Base-by-base conservation (phyloP, 768 basidiomycete genomes). In the Rhodocollybia butyracea region DNA sequence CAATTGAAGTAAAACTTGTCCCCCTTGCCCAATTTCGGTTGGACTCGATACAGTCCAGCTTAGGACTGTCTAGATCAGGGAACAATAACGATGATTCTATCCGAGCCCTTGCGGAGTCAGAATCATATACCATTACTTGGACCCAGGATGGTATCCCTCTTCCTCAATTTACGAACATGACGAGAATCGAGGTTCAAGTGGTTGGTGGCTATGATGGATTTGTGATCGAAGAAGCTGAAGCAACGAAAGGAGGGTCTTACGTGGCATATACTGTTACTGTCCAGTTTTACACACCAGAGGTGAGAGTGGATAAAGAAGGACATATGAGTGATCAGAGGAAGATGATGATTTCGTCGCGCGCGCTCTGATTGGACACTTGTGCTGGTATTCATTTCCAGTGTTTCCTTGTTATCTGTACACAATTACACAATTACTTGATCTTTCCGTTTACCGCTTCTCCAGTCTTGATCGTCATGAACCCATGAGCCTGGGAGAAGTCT, bases 81-180 rank as follows among this genome's bases (percentile, higher is more conserved):
- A 6, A 5, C 7, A 60, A 52, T n/a, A 57, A 64, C 19, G 66
- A 26, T 11, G 63, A n/a, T 8, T 10, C 41, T 43, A 32, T 53
- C 36, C 17, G 10, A 41, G 51, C 51, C 10, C 39, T 53, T 10
- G 51, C 39, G 2, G 39, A 50, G 26, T 11, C 27, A n/a, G 81
- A 84, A 64, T 76, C 74, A 51, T 88, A 86, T 61, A 70, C 71
- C 8, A 78, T 88, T 52, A 63, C 64, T 19, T 89, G 88, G 88
- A 65, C 64, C 29, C 80, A 72, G 57, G 74, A 85, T 58, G 81
- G 76, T 11, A 56, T 57, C 0, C 57, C 70, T 2, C 60, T 88
- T n/a, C 63, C 68, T 2, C 67, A 65, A 5, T 79, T 80, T 53
- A 64, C 77, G 2, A 84, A 88, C 62, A 64, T 69, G 61, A 88